Evolutionary conservation across 495 filamentous ascomycete genomes (phyloP).

Genomic region (Penicillium riverlandense): DNA sequence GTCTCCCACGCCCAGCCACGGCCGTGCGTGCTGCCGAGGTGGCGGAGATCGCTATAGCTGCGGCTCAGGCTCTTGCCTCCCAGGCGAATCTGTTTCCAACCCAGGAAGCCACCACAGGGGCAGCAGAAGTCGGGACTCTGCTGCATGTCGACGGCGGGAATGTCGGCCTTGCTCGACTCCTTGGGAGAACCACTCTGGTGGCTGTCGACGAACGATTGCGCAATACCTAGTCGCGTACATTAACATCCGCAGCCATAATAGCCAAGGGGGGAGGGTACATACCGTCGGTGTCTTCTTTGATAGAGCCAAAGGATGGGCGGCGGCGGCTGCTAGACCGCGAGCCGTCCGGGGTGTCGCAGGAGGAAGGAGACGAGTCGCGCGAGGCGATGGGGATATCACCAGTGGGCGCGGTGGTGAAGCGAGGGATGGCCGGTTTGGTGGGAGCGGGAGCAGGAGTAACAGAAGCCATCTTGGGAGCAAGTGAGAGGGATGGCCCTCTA

Average conservation of each 20-base stretch:
- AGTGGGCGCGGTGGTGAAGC: constrained; percentile 13
- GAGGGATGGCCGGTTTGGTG: constrained; percentile 18
- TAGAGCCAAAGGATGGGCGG: constrained; percentile 37
- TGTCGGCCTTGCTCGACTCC: constrained; percentile 34
- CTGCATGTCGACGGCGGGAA: constrained; percentile 24
- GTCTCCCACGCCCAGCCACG: constrained; percentile 52
- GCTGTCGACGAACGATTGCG: constrained; percentile 65
- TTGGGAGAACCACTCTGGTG: constrained; percentile 52
- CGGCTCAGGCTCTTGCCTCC: constrained; percentile 60
- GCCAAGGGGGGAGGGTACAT: constrained; percentile 3
- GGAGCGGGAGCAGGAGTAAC: constrained; percentile 13
- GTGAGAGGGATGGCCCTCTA: constrained; percentile 25
- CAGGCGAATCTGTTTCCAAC: constrained; percentile 65
- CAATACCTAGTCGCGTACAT: constrained; percentile 37
- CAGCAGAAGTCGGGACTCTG: constrained; percentile 56
- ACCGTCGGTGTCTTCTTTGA: constrained; percentile 43
- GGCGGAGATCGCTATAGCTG: constrained; percentile 63
- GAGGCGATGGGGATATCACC: constrained; percentile 25
- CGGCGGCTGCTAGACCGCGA: constrained; percentile 37
- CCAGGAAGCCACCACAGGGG: constrained; percentile 62
- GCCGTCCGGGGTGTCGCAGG: constrained; percentile 31
- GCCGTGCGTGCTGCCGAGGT: constrained; percentile 38
- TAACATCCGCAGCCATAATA: constrained; percentile 4
- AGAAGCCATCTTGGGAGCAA: constrained; percentile 28
- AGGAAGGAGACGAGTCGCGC: constrained; percentile 30